Percentiles rank a stretch among this genome's conserved stretches.
Evolutionary conservation across 305 asterid genomes (phyloP).

Genomic region (Ilex paraguariensis): DNA sequence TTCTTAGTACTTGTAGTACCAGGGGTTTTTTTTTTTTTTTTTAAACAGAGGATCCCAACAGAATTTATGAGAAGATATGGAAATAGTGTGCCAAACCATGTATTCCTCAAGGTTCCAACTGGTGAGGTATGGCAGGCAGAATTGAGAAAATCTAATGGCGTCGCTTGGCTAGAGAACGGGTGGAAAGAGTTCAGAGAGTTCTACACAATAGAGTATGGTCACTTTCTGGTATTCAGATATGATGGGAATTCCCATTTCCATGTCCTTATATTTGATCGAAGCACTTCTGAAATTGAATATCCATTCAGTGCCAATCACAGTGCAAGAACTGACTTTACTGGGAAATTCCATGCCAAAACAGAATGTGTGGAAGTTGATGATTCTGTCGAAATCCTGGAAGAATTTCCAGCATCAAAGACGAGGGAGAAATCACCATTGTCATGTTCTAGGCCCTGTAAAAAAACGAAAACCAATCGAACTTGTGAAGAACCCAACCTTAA

Average conservation of each 20-base stretch:
- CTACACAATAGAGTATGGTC: conserved; percentile 12
- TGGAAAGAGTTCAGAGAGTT: conserved; percentile 8
- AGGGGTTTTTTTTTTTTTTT: too few species aligned
- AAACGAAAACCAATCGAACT: too few species aligned
- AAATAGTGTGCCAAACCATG: conserved; percentile 4
- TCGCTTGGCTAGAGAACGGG: conserved; percentile 6
- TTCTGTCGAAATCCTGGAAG: too few species aligned
- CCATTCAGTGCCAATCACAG: background rate
- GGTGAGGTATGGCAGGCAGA: conserved; percentile 18
- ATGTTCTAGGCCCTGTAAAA: too few species aligned
- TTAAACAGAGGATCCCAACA: conserved; percentile 14
- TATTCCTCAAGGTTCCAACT: conserved; percentile 16
- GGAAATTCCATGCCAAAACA: too few species aligned
- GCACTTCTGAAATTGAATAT: conserved; percentile 13
- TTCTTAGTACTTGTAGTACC: too few species aligned
- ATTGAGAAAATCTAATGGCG: conserved; percentile 7
- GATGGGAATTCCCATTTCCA: conserved; percentile 10
- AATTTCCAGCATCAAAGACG: too few species aligned
- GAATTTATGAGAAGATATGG: conserved; percentile 9
- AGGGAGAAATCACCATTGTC: too few species aligned
- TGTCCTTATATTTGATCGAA: conserved; percentile 11
- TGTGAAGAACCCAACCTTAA: too few species aligned
- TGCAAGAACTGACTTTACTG: too few species aligned
- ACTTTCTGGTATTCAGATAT: conserved; percentile 15
- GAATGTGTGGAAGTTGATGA: too few species aligned